Evolutionary conservation across 257 asterid species (phyloP).

Genomic region (Voacanga thouarsii): DNA sequence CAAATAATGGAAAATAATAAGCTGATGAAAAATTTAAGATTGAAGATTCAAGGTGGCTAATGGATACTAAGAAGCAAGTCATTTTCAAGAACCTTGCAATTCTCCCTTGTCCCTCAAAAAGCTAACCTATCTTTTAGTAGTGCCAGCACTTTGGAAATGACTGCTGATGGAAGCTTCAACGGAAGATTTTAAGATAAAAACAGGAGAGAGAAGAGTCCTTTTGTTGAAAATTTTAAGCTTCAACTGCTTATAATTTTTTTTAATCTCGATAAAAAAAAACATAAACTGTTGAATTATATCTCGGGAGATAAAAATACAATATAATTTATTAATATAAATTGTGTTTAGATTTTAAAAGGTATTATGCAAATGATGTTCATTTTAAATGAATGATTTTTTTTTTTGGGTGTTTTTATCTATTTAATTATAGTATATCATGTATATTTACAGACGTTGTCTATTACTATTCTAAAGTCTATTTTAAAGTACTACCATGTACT

Average conservation of each 20-base stretch:
- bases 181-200: not conserved
- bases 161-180: constrained; percentile 20
- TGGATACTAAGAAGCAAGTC: not conserved
- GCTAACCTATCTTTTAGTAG: constrained; percentile 8
- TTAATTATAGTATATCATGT: no score
- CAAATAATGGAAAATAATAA: not conserved
- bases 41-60: not conserved
- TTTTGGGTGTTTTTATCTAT: no score
- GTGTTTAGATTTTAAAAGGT: no score
- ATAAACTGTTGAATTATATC: no score
- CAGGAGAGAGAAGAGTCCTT: not conserved
- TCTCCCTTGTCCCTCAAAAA: constrained; percentile 21
- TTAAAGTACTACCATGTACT: no score
- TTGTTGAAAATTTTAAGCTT: not conserved
- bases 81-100: constrained; percentile 23
- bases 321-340: not conserved
- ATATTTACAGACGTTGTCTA: no score
- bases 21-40: not conserved
- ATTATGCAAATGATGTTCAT: no score
- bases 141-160: constrained; percentile 37
- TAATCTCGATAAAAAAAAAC: no score
- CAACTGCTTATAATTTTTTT: no score
- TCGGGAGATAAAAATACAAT: not conserved
- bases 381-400: no score
- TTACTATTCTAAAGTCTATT: no score